phyloP scores from a whole-genome alignment of 2,329 filamentous ascomycete species.

The Xylaria sp. region DNA sequence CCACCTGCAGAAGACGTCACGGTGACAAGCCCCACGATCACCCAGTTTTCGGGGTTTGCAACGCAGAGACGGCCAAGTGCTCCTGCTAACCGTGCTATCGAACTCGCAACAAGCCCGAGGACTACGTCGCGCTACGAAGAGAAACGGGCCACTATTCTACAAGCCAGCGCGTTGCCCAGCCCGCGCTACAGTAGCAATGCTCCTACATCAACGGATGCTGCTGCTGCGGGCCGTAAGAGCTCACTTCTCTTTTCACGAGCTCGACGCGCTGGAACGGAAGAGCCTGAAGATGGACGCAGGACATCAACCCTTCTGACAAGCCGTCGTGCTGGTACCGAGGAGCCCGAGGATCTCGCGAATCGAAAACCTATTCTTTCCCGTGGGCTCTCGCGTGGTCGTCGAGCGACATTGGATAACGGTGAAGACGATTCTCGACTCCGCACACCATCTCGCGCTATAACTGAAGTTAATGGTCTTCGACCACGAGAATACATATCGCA shows the following conservation, averaged over 20 bases:
- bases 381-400: constrained; percentile 58
- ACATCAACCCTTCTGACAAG: constrained; percentile 58
- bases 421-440: constrained; percentile 63
- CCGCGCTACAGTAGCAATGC: constrained; percentile 54
- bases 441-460: constrained; percentile 68
- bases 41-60: constrained; percentile 53
- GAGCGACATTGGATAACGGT: constrained; percentile 60
- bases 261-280: constrained; percentile 62
- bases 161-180: constrained; percentile 58
- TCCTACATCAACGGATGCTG: constrained; percentile 55
- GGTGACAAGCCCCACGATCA: constrained; percentile 59
- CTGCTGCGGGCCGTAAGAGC: constrained; percentile 61
- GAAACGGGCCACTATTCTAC: constrained; percentile 60
- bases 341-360: constrained; percentile 56
- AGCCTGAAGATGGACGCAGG: constrained; percentile 62
- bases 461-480: constrained; percentile 60
- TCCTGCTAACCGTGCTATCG: constrained; percentile 54
- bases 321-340: constrained; percentile 60
- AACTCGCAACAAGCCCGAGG: constrained; percentile 58
- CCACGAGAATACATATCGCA: constrained; percentile 56
- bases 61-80: constrained; percentile 54
- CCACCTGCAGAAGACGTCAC: constrained; percentile 46
- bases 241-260: constrained; percentile 61
- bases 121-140: constrained; percentile 65
- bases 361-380: constrained; percentile 59